Evolutionary conservation across 148 eudicot genomes (phyloP).

Genomic region (Amaranthus palmeri): DNA sequence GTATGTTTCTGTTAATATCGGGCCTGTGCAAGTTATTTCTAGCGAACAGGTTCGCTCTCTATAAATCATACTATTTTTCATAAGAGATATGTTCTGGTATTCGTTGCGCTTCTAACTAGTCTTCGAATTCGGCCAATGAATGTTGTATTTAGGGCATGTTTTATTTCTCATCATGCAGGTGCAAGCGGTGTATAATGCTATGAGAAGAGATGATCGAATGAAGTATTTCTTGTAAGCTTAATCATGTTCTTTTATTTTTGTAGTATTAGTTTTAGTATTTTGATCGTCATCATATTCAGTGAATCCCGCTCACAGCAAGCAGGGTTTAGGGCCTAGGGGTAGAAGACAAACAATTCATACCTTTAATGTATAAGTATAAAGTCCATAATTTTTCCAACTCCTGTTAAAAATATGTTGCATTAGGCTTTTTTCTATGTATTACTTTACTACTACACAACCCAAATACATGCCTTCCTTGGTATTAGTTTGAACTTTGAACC

Average conservation of each 20-base stretch:
- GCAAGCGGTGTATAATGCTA: constrained; percentile 94
- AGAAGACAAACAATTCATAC: no score
- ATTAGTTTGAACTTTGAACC: no score
- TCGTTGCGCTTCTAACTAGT: no score
- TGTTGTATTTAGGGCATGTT: not conserved
- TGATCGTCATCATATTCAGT: no score
- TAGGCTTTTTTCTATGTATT: no score
- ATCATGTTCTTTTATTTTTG: not conserved
- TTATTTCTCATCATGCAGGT: constrained; percentile 46
- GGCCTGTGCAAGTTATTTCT: constrained; percentile 82
- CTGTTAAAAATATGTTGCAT: constrained; percentile 1
- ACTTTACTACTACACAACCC: no score
- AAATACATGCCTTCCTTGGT: no score
- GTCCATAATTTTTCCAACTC: not conserved
- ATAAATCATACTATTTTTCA: not conserved
- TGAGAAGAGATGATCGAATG: constrained; percentile 91
- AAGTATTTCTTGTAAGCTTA: constrained; percentile 61
- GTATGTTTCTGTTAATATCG: constrained; percentile 92
- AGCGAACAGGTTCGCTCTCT: constrained; percentile 72
- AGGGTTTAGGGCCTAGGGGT: no score
- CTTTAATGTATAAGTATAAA: not conserved
- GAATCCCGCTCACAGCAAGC: no score
- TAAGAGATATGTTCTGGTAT: no score
- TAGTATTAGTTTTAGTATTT: not conserved
- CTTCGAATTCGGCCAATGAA: not conserved